A percentile compares a stretch with the other conserved stretches of the same genome.
phyloP scores from a whole-genome alignment of 768 basidiomycete species.

The Trametes cingulata region DNA sequence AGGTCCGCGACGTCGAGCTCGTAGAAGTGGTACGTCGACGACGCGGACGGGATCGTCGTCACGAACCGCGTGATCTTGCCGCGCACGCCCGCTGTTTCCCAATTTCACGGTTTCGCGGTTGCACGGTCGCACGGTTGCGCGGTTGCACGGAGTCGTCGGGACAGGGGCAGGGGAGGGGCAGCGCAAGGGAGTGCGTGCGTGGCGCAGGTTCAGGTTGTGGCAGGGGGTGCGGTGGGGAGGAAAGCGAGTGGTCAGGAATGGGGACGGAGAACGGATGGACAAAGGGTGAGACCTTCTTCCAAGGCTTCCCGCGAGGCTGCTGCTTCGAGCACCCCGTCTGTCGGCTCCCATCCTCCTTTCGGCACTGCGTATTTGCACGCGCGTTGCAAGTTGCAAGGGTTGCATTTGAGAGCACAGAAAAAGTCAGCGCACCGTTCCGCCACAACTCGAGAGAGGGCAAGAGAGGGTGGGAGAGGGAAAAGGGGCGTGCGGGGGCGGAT shows the following conservation, averaged over 20 bases:
- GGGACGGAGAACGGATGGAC: constrained; percentile 71
- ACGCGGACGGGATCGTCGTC: constrained; percentile 75
- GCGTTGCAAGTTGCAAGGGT: background rate
- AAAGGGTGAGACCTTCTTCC: constrained; percentile 95
- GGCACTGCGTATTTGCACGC: constrained; percentile 57
- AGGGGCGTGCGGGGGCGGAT: too few species aligned
- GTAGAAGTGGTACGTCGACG: constrained; percentile 87
- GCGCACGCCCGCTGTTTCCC: constrained; percentile 80
- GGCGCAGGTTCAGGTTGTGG: constrained; percentile 27
- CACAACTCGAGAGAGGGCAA: constrained; percentile 4
- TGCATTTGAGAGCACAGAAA: too few species aligned
- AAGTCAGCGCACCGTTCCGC: constrained; percentile 8
- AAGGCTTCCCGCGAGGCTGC: constrained; percentile 90
- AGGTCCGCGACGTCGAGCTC: constrained; percentile 80
- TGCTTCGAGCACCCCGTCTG: constrained; percentile 79
- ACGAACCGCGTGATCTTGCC: constrained; percentile 86
- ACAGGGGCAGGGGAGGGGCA: constrained; percentile 31
- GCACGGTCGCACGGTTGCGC: too few species aligned
- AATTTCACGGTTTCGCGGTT: too few species aligned
- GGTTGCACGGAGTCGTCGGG: too few species aligned
- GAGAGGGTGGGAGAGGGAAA: background rate
- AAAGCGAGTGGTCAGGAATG: constrained; percentile 32
- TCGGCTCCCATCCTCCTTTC: constrained; percentile 90
- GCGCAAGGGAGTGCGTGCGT: constrained; percentile 6
- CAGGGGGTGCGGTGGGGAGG: constrained; percentile 34